Evolutionary conservation across 2,329 filamentous ascomycete species (phyloP).

Genomic region (Scedosporium dehoogii): DNA sequence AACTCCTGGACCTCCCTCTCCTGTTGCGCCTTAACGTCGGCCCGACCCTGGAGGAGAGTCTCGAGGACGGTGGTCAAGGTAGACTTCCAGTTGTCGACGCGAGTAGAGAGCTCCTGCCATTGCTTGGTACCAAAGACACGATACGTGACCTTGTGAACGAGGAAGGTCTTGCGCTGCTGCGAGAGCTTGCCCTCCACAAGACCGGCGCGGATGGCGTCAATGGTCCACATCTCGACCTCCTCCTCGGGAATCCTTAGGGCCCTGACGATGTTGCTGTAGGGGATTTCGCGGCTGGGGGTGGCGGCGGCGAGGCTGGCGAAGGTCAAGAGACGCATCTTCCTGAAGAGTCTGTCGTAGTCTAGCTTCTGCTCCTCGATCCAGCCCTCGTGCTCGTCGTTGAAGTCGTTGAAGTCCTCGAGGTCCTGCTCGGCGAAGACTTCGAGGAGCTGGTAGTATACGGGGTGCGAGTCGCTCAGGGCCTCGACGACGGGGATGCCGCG

Average conservation of each 20-base stretch:
- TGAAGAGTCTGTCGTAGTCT: conserved; percentile 66
- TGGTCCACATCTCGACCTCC: conserved; percentile 97
- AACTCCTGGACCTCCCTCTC: conserved; percentile 67
- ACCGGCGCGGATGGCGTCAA: conserved; percentile 92
- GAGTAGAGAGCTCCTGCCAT: conserved; percentile 87
- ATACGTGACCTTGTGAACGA: conserved; percentile 93
- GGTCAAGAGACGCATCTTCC: conserved; percentile 93
- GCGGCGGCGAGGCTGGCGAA: conserved; percentile 82
- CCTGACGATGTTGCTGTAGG: conserved; percentile 76
- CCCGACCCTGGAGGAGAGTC: conserved; percentile 72
- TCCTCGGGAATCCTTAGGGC: conserved; percentile 72
- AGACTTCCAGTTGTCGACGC: conserved; percentile 83
- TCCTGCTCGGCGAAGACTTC: conserved; percentile 93
- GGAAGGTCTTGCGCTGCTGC: conserved; percentile 84
- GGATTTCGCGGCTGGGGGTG: conserved; percentile 74
- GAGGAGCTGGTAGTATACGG: conserved; percentile 80
- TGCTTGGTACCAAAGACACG: conserved; percentile 96
- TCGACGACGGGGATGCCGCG: conserved; percentile 76
- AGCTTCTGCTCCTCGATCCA: conserved; percentile 70
- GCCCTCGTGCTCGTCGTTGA: conserved; percentile 80
- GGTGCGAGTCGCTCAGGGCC: conserved; percentile 74
- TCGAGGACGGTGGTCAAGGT: conserved; percentile 69
- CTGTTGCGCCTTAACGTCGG: conserved; percentile 64
- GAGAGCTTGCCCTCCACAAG: conserved; percentile 94
- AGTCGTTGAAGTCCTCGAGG: conserved; percentile 91